phyloP scores from a whole-genome alignment of 768 basidiomycete genomes.

The Rhodotorula kratochvilovae region DNA sequence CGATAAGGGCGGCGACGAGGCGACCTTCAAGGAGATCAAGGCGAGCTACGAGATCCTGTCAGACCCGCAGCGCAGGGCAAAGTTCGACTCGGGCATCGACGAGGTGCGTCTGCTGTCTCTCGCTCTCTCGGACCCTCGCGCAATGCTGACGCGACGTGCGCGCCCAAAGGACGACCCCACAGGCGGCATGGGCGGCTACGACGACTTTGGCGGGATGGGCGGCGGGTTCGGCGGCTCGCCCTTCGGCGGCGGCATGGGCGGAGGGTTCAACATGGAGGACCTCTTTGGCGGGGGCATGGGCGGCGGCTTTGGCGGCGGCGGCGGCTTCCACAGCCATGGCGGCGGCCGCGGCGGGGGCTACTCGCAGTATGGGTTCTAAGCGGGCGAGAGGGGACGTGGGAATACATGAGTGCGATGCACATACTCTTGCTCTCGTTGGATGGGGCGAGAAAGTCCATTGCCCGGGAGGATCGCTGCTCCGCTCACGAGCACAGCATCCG shows the following conservation, averaged over 20 bases:
- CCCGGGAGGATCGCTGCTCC: no score
- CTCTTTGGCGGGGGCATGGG: conserved; percentile 22
- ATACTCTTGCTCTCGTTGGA: no score
- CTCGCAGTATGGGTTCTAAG: conserved; percentile 24
- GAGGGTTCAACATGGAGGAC: conserved; percentile 36
- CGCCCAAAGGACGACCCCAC: conserved; percentile 12
- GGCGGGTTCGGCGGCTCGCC: conserved; percentile 25
- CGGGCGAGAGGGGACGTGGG: no score
- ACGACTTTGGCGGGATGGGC: conserved; percentile 31
- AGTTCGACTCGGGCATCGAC: conserved; percentile 42
- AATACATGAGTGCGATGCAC: no score
- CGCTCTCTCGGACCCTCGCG: no score
- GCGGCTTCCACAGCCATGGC: conserved; percentile 3
- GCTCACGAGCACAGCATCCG: no score
- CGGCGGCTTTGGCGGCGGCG: conserved; percentile 6
- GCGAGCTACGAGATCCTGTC: conserved; percentile 80
- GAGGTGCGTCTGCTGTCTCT: conserved; percentile 18
- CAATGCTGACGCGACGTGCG: no score
- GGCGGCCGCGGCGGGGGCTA: conserved; percentile 15
- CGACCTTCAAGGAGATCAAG: conserved; percentile 80
- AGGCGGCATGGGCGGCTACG: conserved; percentile 9
- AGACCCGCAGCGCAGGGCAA: conserved; percentile 54
- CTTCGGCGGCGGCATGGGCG: conserved; percentile 25
- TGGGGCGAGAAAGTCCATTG: no score
- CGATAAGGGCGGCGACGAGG: conserved; percentile 81